Conservation (phyloP, 495 filamentous ascomycete species). For the Podospora comata region DNA sequence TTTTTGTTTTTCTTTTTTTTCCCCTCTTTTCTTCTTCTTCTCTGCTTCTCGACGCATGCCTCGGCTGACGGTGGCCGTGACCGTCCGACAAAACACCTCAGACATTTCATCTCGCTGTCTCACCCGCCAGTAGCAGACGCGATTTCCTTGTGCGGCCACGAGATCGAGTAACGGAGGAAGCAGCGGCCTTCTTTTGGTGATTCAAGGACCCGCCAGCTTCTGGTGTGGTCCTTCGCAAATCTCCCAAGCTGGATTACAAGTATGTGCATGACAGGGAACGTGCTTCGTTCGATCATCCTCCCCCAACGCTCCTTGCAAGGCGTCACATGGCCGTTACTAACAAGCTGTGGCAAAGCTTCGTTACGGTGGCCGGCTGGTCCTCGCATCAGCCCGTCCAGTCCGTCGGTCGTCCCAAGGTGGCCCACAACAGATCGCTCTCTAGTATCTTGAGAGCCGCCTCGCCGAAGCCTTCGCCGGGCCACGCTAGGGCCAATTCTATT, state of each 20-base stretch:
- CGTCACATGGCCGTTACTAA: slow-evolving; percentile 36
- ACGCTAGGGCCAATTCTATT: slow-evolving; percentile 23
- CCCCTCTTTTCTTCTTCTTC: neutral
- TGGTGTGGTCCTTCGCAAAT: slow-evolving; percentile 31
- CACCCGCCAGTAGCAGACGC: slow-evolving; percentile 5
- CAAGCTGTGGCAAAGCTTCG: slow-evolving; percentile 41
- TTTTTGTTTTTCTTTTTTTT: neutral
- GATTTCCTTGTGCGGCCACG: neutral
- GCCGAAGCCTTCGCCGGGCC: slow-evolving; percentile 20
- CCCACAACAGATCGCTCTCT: slow-evolving; percentile 51
- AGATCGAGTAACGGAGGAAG: slow-evolving; percentile 9
- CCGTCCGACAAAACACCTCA: slow-evolving; percentile 2
- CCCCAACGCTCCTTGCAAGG: neutral
- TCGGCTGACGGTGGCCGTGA: slow-evolving; percentile 2
- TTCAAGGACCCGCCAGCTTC: slow-evolving; percentile 33
- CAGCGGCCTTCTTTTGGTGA: slow-evolving; percentile 11
- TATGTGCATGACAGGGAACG: slow-evolving; percentile 19
- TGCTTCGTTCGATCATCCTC: neutral
- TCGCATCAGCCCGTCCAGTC: slow-evolving; percentile 37
- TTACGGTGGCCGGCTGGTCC: slow-evolving; percentile 51
- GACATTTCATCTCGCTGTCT: slow-evolving; percentile 2
- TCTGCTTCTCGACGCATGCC: neutral
- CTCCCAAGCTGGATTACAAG: slow-evolving; percentile 33
- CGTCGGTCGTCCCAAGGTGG: slow-evolving; percentile 38
- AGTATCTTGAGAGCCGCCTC: slow-evolving; percentile 39